Evolutionary conservation across 345 rosid species (phyloP), one percentile per base, ranked within the genome.

Genomic region (Passiflora organensis): DNA sequence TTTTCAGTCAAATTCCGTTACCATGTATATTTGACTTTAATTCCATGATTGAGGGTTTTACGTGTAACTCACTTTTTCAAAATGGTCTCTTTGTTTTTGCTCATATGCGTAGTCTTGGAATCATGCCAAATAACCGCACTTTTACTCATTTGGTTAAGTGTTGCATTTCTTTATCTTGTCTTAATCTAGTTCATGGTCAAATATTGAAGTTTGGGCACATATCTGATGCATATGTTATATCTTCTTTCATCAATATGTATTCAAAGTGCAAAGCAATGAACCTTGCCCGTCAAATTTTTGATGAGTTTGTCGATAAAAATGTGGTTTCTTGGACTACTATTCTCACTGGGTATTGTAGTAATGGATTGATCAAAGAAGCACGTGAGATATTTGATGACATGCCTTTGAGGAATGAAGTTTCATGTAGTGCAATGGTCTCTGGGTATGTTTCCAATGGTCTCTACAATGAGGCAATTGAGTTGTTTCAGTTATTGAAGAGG

Each of bases 241-340:
- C 75, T 49, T 62, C 64, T 43, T 15, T 53, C 44, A 16, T 63
- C 13, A 56, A 25, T 49, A 19, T 37, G 66, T 75, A 75, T 36
- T 59, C 67, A 3, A 59, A 38, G 18, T 53, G 43, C 53, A 73
- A 67, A 22, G 67, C 51, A 42, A 23, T 56, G 65, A 25, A 51
- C 2, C 16, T 16, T 55, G 72, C 67, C 43, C 54, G 58, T 39
- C 32, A 36, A 17, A 38, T 67, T 55, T 71, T 63, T 47, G 68
- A 71, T 14, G 65, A 34, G 21, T 32, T 53, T 56, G 24, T 45
- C 11, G 6, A 22, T 1, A 49, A 6, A 42, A 68, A 75, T 41
- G 62, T 68, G 21, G 76, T 53, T 53, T 75, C 71, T 43, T 60
- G 76, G 76, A 61, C 71, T 0, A 64, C 63, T 52, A 44, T 75